Base-by-base conservation (phyloP, 441 rosid genomes). In the Raphanus hybrid region DNA sequence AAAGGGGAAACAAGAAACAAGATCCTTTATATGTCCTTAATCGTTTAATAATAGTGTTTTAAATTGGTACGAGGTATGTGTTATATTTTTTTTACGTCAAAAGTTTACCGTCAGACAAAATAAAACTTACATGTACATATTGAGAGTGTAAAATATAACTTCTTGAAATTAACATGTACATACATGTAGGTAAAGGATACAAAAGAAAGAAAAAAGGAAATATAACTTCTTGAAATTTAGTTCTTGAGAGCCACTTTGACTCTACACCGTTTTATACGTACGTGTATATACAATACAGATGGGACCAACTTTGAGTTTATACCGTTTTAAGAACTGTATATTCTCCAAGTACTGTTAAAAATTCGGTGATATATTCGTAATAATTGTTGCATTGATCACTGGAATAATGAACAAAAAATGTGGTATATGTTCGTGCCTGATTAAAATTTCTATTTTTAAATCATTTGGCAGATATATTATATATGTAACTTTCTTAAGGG, bases 21-120 rank as follows among this genome's bases (percentile, higher is more conserved):
- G 43, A 78, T 78, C 61, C n/a, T 69, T 54, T 73, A 5, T 78
- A 16, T 73, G 74, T 78, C 66, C 50, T 73, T 67, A 15, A 73
- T 73, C 59, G 64, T 23, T 73, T 52, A 16, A 37, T 78, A 67
- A 6, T 62, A 65, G 0, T 32, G 41, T 60, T 67, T 61, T 52
- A 35, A 8, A 15, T 61, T 52, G 3, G 77, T 78, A 78, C 73
- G 67, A 67, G 69, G 77, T 73, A 67, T 27, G 35, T 41, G 10
- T 41, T 2, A 0, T 41, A 29, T 41, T 6, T 35, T 39, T 39
- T 8, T 39, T 39, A 39, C 43, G 7, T 39, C 10, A 39, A 34
- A 39, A 8, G 43, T 39, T 39, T 8, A 8, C 2, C 8, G 43
- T 39, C 11, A 43, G 14, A 43, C 52, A 43, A 11, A 43, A 3